Evolutionary conservation across 2,329 filamentous ascomycete genomes (phyloP).

Genomic region (Pestalotiopsis fici): DNA sequence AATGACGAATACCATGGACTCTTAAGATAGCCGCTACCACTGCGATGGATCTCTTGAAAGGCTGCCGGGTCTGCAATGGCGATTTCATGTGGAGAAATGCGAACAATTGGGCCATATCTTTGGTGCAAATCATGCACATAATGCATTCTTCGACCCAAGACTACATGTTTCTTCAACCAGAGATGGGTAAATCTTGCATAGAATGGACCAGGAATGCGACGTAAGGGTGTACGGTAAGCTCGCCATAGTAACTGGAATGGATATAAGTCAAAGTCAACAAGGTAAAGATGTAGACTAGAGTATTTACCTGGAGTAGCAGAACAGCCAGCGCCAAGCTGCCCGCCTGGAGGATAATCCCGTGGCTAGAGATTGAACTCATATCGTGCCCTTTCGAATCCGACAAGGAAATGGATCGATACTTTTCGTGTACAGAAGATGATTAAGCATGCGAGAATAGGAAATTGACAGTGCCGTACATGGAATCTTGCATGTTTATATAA

Average conservation of each 20-base stretch:
- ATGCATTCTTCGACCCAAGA: not conserved
- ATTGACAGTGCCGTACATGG: not conserved
- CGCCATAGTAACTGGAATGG: not conserved
- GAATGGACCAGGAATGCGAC: not conserved
- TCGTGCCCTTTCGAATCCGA: too few species aligned
- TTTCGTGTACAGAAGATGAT: not conserved
- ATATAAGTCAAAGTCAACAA: too few species aligned
- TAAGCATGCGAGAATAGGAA: not conserved
- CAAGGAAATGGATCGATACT: too few species aligned
- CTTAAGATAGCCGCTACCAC: conserved; percentile 27
- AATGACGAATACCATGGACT: not conserved
- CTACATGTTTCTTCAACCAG: not conserved
- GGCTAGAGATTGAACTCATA: too few species aligned
- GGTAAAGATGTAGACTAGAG: too few species aligned
- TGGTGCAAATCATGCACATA: not conserved
- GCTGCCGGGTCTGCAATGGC: conserved; percentile 21
- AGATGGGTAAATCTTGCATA: not conserved
- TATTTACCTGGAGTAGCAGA: too few species aligned
- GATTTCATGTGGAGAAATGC: conserved; percentile 24
- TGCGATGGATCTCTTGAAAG: conserved; percentile 20
- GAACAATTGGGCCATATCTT: conserved; percentile 25
- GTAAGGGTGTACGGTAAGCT: not conserved
- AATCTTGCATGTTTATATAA: not conserved
- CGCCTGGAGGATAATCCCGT: too few species aligned
- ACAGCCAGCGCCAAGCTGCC: too few species aligned